Evolutionary conservation across 1,284 basidiomycete genomes (phyloP).

Genomic region (Marasmius fiardii): DNA sequence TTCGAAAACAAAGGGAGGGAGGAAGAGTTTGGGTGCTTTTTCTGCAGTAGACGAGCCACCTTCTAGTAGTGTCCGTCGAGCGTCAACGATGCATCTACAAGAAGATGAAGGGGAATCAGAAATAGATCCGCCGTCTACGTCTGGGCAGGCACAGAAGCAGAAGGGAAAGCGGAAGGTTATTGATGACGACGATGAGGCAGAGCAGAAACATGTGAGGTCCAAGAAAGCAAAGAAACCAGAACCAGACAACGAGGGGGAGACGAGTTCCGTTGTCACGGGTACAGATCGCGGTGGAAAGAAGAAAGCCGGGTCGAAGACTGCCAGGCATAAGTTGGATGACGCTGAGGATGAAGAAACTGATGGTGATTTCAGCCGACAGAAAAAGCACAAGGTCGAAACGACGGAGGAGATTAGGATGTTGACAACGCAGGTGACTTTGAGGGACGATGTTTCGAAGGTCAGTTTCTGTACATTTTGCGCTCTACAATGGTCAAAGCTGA

Average conservation of each 20-base stretch:
- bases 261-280: slow-evolving; percentile 5
- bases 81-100: neutral
- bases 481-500: neutral
- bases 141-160: neutral
- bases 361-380: neutral
- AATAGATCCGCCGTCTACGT: slow-evolving; percentile 15
- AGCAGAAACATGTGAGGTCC: slow-evolving; percentile 15
- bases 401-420: slow-evolving; percentile 39
- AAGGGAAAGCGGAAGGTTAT: slow-evolving; percentile 12
- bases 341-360: slow-evolving; percentile 3
- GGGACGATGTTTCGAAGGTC: slow-evolving; percentile 55
- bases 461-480: slow-evolving; percentile 13
- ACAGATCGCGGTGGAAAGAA: slow-evolving; percentile 4
- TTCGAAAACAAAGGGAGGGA: slow-evolving; percentile 22
- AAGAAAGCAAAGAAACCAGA: slow-evolving; percentile 12
- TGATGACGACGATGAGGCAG: slow-evolving; percentile 7
- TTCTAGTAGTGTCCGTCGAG: slow-evolving; percentile 7
- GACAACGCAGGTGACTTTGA: slow-evolving; percentile 56
- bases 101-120: slow-evolving; percentile 11
- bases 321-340: neutral
- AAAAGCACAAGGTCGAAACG: slow-evolving; percentile 13
- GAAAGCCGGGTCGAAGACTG: slow-evolving; percentile 12
- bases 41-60: slow-evolving; percentile 14
- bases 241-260: slow-evolving; percentile 17
- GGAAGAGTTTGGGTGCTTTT: slow-evolving; percentile 15